Evolutionary conservation across 345 rosid genomes (phyloP), one percentile per base, ranked within the genome.

Genomic region (Lepidium aucheri): DNA sequence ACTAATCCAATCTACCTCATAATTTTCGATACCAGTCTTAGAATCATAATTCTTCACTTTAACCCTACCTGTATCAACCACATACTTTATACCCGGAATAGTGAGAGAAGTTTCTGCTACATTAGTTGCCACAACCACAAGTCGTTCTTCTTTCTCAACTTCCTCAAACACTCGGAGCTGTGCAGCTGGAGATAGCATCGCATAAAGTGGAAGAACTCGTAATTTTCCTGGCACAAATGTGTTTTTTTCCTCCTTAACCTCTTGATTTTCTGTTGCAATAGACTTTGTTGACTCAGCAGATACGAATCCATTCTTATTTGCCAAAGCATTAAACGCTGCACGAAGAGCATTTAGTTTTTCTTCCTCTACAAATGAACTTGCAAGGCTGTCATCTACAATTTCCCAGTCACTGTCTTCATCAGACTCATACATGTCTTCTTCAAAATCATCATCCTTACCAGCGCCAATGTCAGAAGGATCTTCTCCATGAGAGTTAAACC

Each of bases 71-170:
- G 98, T 88, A 70, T 93, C 98, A 68, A 93, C 90, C 56, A 93
- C 97, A 76, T 93, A 93, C 77, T 85, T 93, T 72, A 93, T 88
- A 28, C 94, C 94, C 1, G 97, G 98, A 63, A 90, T 93, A 3
- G 98, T 92, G 49, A 92, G 77, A 38, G 98, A 92, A 32, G 98
- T 92, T 80, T 92, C 98, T 0, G 97, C 97, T 56, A 89, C 98
- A 82, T 92, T 92, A n/a, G 98, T 92, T 4, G 98, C 91, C 64
- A 89, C 81, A 44, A 92, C 88, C 65, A 92, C 93, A 41, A 92
- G 89, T 58, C 87, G 77, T 74, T 86, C 91, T 59, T 85, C 97
- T 81, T 89, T 88, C 69, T 86, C 82, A 26, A 85, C 82, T 52
- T 86, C 80, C 33, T 86, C 95, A 69, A 89, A 92, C 51, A 92